Base-by-base conservation (phyloP, 305 asterid genomes). In the Petunia hybrid region DNA sequence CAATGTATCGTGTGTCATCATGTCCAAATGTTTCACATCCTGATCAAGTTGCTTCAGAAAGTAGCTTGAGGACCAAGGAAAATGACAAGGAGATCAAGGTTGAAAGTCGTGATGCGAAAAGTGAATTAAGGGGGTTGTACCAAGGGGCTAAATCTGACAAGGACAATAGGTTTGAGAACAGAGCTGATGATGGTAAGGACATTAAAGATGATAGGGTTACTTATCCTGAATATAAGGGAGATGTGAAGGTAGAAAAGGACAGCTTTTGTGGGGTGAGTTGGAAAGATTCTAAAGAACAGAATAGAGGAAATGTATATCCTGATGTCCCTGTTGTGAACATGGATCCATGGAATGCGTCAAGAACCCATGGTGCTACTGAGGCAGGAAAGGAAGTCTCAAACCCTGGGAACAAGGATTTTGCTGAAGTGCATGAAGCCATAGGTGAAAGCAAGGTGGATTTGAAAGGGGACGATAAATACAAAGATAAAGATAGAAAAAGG, bases 401-500 rank as follows among this genome's bases (percentile, higher is more conserved):
- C 82, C 73, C 84, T 76, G 95, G 90, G 61, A 84, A 85, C 56
- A 87, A 89, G 88, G 95, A 91, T 80, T 83, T 75, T 84, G 36
- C 86, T 85, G 95, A 95, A 87, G 90, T 87, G 63, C 89, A 92
- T 86, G 99, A 94, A 80, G 87, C 97, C 68, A 90, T 94, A 81
- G 94, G 96, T 73, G 98, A 91, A 86, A 95, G 91, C 88, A 94
- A 89, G 87, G 89, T 91, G 81, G 98, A 95, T 81, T 68, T 83
- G 84, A 95, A 86, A 88, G 97, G 90, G 81, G 99, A 95, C 31
- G 97, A 95, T 73, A 95, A 91, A 82, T 86, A 89, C 83, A 92
- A 90, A 86, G 98, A 94, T 55, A 96, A 87, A 87, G 99, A 94
- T 77, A 88, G 96, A 85, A 94, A 93, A 88, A 90, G 95, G 91